A percentile compares a stretch with the other conserved stretches of the same genome.
phyloP scores from a whole-genome alignment of 108 stramenopile species.

The Epipyxis sp. region DNA sequence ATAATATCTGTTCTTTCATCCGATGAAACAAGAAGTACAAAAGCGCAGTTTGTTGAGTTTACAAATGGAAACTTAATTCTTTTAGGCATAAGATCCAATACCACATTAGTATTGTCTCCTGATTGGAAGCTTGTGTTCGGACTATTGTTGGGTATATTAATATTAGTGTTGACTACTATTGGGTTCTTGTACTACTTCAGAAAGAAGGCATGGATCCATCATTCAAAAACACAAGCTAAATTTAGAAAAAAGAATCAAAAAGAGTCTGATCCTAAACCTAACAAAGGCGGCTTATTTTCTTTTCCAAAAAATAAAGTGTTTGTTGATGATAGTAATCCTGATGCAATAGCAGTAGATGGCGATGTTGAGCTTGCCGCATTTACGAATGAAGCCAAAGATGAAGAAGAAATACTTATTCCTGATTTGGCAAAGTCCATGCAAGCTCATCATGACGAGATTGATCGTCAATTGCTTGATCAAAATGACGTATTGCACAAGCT shows the following conservation, averaged over 20 bases:
- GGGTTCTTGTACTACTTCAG: conserved; percentile 59
- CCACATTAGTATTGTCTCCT: conserved; percentile 53
- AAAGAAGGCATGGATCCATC: conserved; percentile 10
- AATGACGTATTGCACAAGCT: conserved; percentile 20
- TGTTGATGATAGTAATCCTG: not conserved
- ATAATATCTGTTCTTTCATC: conserved; percentile 54
- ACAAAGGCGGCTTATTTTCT: not conserved
- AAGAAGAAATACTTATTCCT: conserved; percentile 30
- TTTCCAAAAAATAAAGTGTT: not conserved
- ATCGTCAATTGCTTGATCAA: conserved; percentile 23
- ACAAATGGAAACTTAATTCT: conserved; percentile 50
- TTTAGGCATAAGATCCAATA: conserved; percentile 40
- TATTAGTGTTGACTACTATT: conserved; percentile 43
- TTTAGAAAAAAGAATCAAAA: conserved; percentile 31
- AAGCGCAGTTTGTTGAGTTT: conserved; percentile 54
- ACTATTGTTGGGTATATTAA: conserved; percentile 44
- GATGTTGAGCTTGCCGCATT: conserved; percentile 24
- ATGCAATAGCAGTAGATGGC: not conserved
- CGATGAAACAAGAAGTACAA: conserved; percentile 54
- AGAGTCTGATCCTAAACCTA: conserved; percentile 7
- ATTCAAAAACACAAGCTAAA: conserved; percentile 9
- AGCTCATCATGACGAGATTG: conserved; percentile 31
- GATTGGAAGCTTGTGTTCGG: conserved; percentile 59
- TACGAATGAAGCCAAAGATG: conserved; percentile 10
- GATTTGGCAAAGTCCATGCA: conserved; percentile 33